phyloP scores from a whole-genome alignment of 192 early-diverging fungal genomes.

The Backusella tarrabulga region DNA sequence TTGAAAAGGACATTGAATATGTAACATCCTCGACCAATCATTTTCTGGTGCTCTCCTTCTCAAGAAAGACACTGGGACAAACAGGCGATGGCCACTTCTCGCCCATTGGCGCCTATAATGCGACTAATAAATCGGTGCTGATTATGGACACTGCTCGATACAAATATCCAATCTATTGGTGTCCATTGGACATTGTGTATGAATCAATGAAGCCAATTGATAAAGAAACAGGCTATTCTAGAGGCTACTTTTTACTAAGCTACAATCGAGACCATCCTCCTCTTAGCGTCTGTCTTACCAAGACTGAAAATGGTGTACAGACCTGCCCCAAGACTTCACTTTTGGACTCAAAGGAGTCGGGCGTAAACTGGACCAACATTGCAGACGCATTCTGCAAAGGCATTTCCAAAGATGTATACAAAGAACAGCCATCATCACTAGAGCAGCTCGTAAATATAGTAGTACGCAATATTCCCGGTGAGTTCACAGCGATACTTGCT shows the following conservation, averaged over 20 bases:
- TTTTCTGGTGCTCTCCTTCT: conserved; percentile 89
- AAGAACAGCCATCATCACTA: conserved; percentile 47
- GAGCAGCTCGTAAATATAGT: conserved; percentile 43
- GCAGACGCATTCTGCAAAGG: conserved; percentile 56
- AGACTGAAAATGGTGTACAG: neutral
- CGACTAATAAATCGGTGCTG: conserved; percentile 65
- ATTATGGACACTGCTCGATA: conserved; percentile 89
- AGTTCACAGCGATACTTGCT: conserved; percentile 41
- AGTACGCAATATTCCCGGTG: conserved; percentile 40
- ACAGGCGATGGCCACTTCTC: conserved; percentile 95
- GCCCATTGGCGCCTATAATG: conserved; percentile 84
- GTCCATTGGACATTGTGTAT: conserved; percentile 69
- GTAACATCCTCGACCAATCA: conserved; percentile 69
- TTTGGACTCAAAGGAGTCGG: neutral
- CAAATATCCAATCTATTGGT: conserved; percentile 92
- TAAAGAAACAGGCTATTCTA: conserved; percentile 69
- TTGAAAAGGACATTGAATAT: conserved; percentile 69
- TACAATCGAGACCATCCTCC: conserved; percentile 30
- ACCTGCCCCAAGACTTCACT: neutral
- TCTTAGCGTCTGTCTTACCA: conserved; percentile 40
- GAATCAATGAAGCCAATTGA: conserved; percentile 83
- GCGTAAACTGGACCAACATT: conserved; percentile 45
- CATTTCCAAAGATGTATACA: conserved; percentile 43
- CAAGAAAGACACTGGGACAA: conserved; percentile 70
- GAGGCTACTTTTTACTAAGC: conserved; percentile 87